Base-by-base conservation (phyloP, 148 eudicot genomes). In the Heliosperma pusillum region DNA sequence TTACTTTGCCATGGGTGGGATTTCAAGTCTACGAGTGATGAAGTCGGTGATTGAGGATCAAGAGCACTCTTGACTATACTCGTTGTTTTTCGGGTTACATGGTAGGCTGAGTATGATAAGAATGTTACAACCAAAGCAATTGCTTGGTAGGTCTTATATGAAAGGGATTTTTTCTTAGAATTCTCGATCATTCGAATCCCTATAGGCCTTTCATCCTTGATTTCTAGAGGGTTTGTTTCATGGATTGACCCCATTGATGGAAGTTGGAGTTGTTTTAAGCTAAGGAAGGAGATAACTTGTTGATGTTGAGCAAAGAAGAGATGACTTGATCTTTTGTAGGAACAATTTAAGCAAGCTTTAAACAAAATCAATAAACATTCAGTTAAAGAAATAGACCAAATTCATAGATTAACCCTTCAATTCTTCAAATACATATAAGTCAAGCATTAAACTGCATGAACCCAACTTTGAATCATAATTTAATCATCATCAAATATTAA, bases 61-160 rank as follows among this genome's bases (percentile, higher is more conserved):
- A 93, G 92, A 50, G 97, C 93, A 72, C 89, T 88, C 74, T 93
- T 91, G 4, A 93, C 88, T 10, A 93, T 86, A 6, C 42, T 36
- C 9, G 42, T 36, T 36, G 42, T 36, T 36, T 36, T 36, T 36
- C 42, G 42, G 9, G 90, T 83, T 45, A 92, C 78, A 58, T 93
- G 98, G 81, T 88, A 93, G 71, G 86, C 74, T 72, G 93, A 26
- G 73, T 89, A 91, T 65, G 98, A 89, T 11, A 91, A 81, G 76
- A 93, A 93, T 60, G 98, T 93, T 5, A 89, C 78, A 21, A 85
- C 62, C 10, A 93, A 82, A 69, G 88, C 98, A 74, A 91, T 82
- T 70, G 77, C 81, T 87, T 93, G 98, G 80, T 91, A 83, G 5
- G 91, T 85, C 52, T 83, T 86, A 82, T 84, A 91, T 16, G 98